Percentiles rank a stretch among this genome's conserved stretches.
These are phyloP conservation scores for Lasiodiplodia sp. DNA, from an alignment of 2,329 filamentous ascomycete genomes.

Conservation along the genomic window DNA sequence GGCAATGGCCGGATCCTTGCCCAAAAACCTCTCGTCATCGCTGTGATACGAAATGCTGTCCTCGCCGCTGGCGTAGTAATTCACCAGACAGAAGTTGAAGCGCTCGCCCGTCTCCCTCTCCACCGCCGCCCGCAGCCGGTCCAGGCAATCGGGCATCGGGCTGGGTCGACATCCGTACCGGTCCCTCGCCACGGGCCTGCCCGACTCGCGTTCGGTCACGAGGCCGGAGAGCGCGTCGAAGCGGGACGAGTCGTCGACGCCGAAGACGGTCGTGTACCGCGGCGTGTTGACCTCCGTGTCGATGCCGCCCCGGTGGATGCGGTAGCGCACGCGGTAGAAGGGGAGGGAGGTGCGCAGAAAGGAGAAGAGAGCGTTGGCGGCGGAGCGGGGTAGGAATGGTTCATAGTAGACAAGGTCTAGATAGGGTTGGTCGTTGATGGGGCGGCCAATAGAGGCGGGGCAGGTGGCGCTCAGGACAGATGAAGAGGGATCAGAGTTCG, in stretches of 20 bases:
- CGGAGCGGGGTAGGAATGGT: conserved; percentile 69
- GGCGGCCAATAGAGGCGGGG: conserved; percentile 61
- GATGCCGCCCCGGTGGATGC: conserved; percentile 70
- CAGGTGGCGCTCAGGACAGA: conserved; percentile 36
- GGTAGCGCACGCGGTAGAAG: conserved; percentile 79
- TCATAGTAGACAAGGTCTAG: conserved; percentile 79
- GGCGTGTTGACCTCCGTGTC: conserved; percentile 69
- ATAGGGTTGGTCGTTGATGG: conserved; percentile 72
- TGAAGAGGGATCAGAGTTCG: too few relatives aligned
- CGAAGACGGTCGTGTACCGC: conserved; percentile 69
- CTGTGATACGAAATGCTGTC: conserved; percentile 83
- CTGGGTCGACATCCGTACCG: conserved; percentile 69
- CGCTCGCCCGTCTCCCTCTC: conserved; percentile 70
- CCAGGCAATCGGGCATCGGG: conserved; percentile 74
- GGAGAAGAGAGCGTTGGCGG: conserved; percentile 68
- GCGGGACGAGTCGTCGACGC: conserved; percentile 67
- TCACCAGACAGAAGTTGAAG: conserved; percentile 83
- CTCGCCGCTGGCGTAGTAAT: conserved; percentile 79
- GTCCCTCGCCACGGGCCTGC: conserved; percentile 48
- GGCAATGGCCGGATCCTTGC: conserved; percentile 72
- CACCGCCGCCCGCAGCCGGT: conserved; percentile 67
- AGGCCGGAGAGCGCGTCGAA: conserved; percentile 51
- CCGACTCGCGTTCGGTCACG: conserved; percentile 53
- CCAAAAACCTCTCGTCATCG: conserved; percentile 81
- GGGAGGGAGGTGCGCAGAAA: conserved; percentile 75